Percentiles rank a stretch among this genome's conserved stretches.
phyloP scores from a whole-genome alignment of 208 protist genomes.

The Polymyxa betae region DNA sequence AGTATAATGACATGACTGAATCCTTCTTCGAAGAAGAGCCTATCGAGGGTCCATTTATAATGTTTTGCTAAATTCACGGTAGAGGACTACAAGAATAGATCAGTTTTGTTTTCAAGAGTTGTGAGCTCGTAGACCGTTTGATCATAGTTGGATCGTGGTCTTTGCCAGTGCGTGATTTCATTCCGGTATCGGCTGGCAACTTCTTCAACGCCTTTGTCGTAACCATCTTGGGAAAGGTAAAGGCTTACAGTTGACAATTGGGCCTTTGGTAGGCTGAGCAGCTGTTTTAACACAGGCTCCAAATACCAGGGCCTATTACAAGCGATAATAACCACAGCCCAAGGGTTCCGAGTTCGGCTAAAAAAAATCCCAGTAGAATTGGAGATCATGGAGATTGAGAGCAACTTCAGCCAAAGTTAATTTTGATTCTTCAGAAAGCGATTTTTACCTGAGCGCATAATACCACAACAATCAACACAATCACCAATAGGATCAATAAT shows the following conservation, averaged over 20 bases:
- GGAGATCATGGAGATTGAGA: no score
- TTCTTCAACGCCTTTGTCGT: neutral
- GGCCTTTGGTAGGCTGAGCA: neutral
- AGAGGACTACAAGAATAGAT: no score
- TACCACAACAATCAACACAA: no score
- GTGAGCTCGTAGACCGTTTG: no score
- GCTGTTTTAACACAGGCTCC: neutral
- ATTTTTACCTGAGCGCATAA: no score
- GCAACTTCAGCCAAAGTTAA: no score
- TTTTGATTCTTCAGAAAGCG: no score
- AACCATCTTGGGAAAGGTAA: neutral
- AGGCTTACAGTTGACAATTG: neutral
- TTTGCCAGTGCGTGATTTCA: neutral
- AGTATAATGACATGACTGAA: neutral
- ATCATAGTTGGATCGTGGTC: neutral
- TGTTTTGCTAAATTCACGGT: neutral
- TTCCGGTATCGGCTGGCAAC: neutral
- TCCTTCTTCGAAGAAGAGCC: neutral
- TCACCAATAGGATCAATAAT: no score
- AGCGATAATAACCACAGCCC: neutral
- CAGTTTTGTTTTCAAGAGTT: no score
- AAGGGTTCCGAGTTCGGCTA: no score
- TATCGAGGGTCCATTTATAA: neutral
- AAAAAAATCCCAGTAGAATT: no score
- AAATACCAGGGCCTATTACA: neutral